Percentiles rank a stretch among this genome's conserved stretches.
Evolutionary conservation across 176 grass and related monocot species (phyloP).

Genomic region (Secale cereale): DNA sequence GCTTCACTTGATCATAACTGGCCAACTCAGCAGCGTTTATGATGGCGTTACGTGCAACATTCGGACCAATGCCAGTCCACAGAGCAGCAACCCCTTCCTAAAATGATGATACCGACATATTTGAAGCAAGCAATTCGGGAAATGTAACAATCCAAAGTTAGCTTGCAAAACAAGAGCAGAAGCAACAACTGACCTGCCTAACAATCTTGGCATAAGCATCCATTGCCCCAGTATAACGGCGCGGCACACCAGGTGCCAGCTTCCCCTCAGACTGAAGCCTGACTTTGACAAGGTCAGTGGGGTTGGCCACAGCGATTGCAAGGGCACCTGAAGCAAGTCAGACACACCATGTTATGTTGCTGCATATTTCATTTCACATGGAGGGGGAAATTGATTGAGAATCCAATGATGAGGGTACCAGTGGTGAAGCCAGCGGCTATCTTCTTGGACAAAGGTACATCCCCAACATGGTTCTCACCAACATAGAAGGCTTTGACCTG

Average conservation of each 20-base stretch:
- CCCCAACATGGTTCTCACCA: constrained; percentile 76
- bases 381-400: not conserved
- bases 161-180: not conserved
- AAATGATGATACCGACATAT: not conserved
- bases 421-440: constrained; percentile 83
- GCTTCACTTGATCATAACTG: constrained; percentile 97
- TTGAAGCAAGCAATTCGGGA: not conserved
- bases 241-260: constrained; percentile 61
- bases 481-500: constrained; percentile 81
- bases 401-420: constrained; percentile 29
- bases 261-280: constrained; percentile 89
- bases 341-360: not conserved
- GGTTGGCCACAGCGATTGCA: constrained; percentile 84
- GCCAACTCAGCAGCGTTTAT: constrained; percentile 96
- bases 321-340: constrained; percentile 58
- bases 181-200: constrained; percentile 38
- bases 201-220: constrained; percentile 80
- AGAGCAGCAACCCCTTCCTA: constrained; percentile 74
- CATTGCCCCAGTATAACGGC: constrained; percentile 73
- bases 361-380: not conserved
- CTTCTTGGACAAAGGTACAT: constrained; percentile 79
- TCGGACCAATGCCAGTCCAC: constrained; percentile 83
- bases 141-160: not conserved
- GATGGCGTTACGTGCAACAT: constrained; percentile 81
- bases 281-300: constrained; percentile 95